Conservation (phyloP, 768 basidiomycete species). For the Lactifluus pinguis region DNA sequence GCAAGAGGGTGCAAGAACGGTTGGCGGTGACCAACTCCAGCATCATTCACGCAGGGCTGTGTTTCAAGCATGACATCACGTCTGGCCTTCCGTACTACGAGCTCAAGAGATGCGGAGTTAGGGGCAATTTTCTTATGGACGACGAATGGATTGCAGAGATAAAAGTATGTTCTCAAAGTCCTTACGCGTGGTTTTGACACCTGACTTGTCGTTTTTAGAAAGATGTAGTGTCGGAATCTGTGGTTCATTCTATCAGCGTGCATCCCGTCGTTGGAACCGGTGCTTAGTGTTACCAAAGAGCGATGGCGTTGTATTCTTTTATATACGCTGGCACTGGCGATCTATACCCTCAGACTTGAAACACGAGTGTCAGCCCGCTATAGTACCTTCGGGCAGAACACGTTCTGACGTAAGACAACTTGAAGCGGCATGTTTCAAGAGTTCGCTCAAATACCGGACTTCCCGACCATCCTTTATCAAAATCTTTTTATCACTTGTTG, state of each 20-base stretch:
- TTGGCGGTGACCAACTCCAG: neutral
- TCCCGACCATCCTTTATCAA: too few relatives aligned
- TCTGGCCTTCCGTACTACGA: conserved; percentile 9
- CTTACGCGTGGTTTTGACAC: neutral
- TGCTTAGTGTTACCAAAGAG: neutral
- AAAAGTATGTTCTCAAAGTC: neutral
- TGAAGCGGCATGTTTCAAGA: too few relatives aligned
- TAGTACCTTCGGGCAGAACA: too few relatives aligned
- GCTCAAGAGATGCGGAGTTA: neutral
- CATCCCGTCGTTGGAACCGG: neutral
- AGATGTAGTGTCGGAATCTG: neutral
- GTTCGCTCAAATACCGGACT: too few relatives aligned
- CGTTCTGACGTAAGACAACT: too few relatives aligned
- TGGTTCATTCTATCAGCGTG: neutral
- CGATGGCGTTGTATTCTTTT: neutral
- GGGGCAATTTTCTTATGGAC: neutral
- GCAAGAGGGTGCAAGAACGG: neutral
- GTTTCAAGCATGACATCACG: neutral
- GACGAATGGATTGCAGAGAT: conserved; percentile 8
- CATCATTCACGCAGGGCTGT: neutral
- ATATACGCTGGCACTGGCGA: neutral
- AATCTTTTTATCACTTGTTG: too few relatives aligned
- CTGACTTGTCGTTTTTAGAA: neutral
- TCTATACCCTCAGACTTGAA: neutral
- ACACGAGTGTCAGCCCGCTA: too few relatives aligned